Base-by-base conservation (phyloP, 495 filamentous ascomycete genomes). In the Cudoniella acicularis region DNA sequence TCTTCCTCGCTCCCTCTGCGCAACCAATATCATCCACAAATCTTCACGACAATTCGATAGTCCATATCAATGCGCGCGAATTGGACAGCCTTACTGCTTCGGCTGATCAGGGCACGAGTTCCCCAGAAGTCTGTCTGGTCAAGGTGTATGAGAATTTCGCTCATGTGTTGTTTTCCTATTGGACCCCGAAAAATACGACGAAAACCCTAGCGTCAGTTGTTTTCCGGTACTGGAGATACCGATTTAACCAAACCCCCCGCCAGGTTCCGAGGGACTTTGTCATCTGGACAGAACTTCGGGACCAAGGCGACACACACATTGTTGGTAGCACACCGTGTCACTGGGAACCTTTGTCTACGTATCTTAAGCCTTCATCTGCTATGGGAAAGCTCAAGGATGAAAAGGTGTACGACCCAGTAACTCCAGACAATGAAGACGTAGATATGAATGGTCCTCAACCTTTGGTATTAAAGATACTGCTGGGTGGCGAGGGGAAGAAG, bases 171-270 rank as follows among this genome's bases (percentile, higher is more conserved):
- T 59, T 69, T 41, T 67, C 62, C 1, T 71, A 67, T 40, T 71
- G 69, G 69, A 52, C 52, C 21, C 57, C 64, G 20, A 62, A 57
- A 25, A 54, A 41, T 13, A 69, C 67, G 1, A 52, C 61, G 9
- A 52, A 56, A 26, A 64, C 62, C 1, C 45, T 69, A 16, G 58
- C 59, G 3, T 66, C 69, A 2, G 52, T 63, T 9, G 11, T 65
- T 25, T 71, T 69, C 59, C 63, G 64, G 30, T 63, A 63, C 53
- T 71, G 65, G 61, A 58, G 69, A 23, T 36, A 64, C 23, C 23
- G 16, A 17, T 60, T 63, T 3, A 55, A 58, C 41, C 57, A 51
- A 47, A 23, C 36, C 23, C 40, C 46, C 10, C 8, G 13, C 17
- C 59, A 16, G 2, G 48, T 21, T 13, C 30, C 54, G 1, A 13